Conservation (phyloP, 345 rosid genomes). For the Citrus australasica region DNA sequence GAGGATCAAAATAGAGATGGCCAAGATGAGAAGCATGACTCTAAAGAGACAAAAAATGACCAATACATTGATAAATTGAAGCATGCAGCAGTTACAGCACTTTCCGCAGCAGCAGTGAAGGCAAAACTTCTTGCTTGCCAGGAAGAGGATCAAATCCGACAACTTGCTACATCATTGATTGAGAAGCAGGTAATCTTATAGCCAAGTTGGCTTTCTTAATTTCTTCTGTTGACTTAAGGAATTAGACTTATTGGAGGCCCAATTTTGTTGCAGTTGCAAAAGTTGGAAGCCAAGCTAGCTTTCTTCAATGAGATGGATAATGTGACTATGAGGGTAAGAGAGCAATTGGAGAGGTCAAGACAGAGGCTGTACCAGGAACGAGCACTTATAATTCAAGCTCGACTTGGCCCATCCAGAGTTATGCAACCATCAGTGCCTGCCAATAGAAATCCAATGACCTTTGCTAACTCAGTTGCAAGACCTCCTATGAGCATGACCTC, state of each 20-base stretch:
- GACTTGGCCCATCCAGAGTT: conserved; percentile 72
- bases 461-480: conserved; percentile 57
- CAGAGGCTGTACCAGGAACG: conserved; percentile 90
- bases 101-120: conserved; percentile 95
- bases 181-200: conserved; percentile 75
- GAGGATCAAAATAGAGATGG: conserved; percentile 32
- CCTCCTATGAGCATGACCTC: conserved; percentile 58
- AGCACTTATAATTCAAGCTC: conserved; percentile 87
- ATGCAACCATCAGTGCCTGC: conserved; percentile 53
- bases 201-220: neutral
- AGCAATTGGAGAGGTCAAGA: conserved; percentile 88
- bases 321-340: conserved; percentile 61
- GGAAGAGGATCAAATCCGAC: conserved; percentile 86
- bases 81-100: conserved; percentile 72
- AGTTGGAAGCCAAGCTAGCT: conserved; percentile 81
- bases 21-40: conserved; percentile 37
- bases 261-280: conserved; percentile 56
- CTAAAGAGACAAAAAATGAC: conserved; percentile 44
- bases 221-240: neutral
- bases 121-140: conserved; percentile 78
- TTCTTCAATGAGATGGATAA: conserved; percentile 79
- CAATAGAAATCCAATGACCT: conserved; percentile 66
- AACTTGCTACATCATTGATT: conserved; percentile 60
- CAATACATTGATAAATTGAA: conserved; percentile 54
- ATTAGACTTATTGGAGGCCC: conserved; percentile 4